Percentiles rank a stretch among this genome's conserved stretches.
Conservation (phyloP, 306 rosid genomes). For the Acacia melanoxylon region DNA sequence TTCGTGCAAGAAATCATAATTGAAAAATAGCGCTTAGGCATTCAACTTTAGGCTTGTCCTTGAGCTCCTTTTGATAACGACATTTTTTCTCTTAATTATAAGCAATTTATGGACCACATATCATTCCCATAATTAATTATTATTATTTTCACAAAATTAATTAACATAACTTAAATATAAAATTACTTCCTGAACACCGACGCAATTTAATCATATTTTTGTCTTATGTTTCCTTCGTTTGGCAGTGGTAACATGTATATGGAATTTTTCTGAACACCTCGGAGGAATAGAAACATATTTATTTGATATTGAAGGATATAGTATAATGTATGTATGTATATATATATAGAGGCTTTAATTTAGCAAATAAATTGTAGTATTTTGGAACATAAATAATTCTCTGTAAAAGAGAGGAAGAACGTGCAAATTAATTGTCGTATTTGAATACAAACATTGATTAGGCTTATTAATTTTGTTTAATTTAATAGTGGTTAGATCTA, state of each 20-base stretch:
- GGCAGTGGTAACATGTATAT: not conserved
- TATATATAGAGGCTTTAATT: not conserved
- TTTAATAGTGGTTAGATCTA: too few species aligned
- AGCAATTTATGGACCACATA: constrained; percentile 17
- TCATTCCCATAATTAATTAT: not conserved
- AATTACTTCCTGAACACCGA: not conserved
- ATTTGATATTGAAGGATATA: not conserved
- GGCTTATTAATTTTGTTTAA: not conserved
- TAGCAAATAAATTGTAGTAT: not conserved
- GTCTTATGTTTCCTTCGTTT: constrained; percentile 14
- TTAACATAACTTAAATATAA: not conserved
- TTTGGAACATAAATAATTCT: not conserved
- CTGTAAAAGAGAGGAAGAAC: constrained; percentile 26
- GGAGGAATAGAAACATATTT: not conserved
- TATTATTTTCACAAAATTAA: not conserved
- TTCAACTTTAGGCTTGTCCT: constrained; percentile 20
- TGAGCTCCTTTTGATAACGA: constrained; percentile 4
- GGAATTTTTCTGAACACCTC: constrained; percentile 15
- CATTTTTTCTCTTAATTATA: not conserved
- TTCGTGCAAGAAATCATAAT: constrained; percentile 31
- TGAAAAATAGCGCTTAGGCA: constrained; percentile 14
- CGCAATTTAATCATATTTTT: not conserved
- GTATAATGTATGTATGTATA: too few species aligned
- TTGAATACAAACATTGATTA: not conserved
- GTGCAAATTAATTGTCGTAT: constrained; percentile 25